Conservation (phyloP, 805 yeast genomes). For the Zygotorulaspora chibaensis region DNA sequence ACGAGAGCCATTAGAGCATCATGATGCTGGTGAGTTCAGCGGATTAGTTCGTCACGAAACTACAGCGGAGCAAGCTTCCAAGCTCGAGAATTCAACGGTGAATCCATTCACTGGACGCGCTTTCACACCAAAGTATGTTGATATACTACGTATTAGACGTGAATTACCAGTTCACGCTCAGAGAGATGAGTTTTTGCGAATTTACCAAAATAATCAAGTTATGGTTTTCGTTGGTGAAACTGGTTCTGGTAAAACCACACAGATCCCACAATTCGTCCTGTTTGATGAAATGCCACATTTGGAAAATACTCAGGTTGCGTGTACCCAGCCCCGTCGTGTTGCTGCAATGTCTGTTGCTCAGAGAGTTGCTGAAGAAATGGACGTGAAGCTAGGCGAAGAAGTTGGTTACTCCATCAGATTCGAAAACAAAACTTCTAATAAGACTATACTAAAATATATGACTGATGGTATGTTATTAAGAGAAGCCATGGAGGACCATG, state of each 20-base stretch:
- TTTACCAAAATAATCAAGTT: constrained; percentile 83
- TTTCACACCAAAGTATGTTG: constrained; percentile 65
- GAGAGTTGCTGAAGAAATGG: constrained; percentile 97
- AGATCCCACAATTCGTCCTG: constrained; percentile 89
- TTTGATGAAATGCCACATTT: constrained; percentile 92
- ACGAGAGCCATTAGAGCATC: constrained; percentile 43
- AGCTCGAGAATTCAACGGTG: constrained; percentile 49
- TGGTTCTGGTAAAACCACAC: constrained; percentile 98
- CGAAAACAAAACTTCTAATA: constrained; percentile 77
- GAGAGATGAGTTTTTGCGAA: constrained; percentile 78
- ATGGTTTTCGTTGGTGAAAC: constrained; percentile 99
- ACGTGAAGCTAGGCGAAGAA: constrained; percentile 84
- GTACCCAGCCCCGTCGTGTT: constrained; percentile 96
- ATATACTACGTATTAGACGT: constrained; percentile 73
- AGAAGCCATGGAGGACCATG: constrained; percentile 96
- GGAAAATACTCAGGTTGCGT: constrained; percentile 79
- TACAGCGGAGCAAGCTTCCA: constrained; percentile 57
- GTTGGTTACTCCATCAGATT: constrained; percentile 95
- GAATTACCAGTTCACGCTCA: constrained; percentile 93
- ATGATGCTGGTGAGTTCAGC: constrained; percentile 63
- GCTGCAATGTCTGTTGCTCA: constrained; percentile 99
- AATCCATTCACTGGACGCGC: constrained; percentile 79
- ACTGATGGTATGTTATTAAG: constrained; percentile 97
- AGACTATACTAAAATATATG: constrained; percentile 89
- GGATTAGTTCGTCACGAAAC: constrained; percentile 57